Base-by-base conservation (phyloP, 495 filamentous ascomycete genomes). In the Sabuloglossum arenarium region DNA sequence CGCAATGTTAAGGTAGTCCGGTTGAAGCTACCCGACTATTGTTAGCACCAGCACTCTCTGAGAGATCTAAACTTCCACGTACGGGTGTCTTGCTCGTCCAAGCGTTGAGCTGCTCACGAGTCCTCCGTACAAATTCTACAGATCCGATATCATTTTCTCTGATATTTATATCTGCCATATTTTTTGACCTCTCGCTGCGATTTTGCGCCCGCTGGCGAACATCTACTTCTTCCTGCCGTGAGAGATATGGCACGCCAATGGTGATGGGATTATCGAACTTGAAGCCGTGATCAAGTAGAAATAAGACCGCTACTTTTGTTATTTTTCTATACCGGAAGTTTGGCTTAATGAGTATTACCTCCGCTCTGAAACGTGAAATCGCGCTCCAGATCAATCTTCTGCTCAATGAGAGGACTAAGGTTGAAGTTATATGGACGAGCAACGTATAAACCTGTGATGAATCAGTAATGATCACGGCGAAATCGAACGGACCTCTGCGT, bases 381-480 rank as follows among this genome's bases (percentile, higher is more conserved):
- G 25, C 80, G 72, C 56, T 80, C 77, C 30, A 81, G 59, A 16
- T 75, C 71, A 45, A 79, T 59, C 31, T 63, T 67, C 28, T 71
- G 69, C 25, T 74, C 67, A 25, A 72, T 59, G 8, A 73, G 29
- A 3, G 85, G 82, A 51, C 68, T 81, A 28, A 90, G 59, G 54
- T 73, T 68, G 61, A 86, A 72, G 65, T 85, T 88, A 70, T 80
- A 90, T 3, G 85, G 80, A 8, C 73, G 76, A 16, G 79, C 67
- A 39, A 73, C 64, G 60, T 87, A 88, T 19, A 64, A 70, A 0
- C 67, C 77, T 78, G 53, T 30, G 21, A 8, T 21, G 8, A 21
- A 21, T 50, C 25, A 27, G 21, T 39, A 8, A 39, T 8, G 34
- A 39, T 16, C 8, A 39, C 34, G 8, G 34, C 8, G 34, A 39